phyloP scores from a whole-genome alignment of 768 basidiomycete genomes.

The Pleurotus citrinopileatus region DNA sequence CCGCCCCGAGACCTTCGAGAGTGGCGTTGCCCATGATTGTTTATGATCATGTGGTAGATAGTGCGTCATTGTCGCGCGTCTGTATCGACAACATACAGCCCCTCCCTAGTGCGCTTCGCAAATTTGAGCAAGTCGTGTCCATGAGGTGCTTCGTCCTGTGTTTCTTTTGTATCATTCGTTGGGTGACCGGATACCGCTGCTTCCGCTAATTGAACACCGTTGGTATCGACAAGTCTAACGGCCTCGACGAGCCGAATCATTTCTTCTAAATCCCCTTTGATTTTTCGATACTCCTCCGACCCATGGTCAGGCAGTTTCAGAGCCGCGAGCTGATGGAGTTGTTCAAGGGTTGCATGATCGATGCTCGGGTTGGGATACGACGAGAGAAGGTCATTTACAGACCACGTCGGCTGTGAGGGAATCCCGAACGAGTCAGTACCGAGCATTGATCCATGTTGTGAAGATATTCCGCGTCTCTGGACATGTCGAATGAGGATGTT shows the following conservation, averaged over 20 bases:
- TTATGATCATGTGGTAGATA: neutral
- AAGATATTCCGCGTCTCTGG: neutral
- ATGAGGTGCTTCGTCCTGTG: slow-evolving; percentile 17
- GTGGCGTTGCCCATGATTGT: slow-evolving; percentile 1
- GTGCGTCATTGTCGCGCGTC: slow-evolving; percentile 21
- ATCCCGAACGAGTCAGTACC: slow-evolving; percentile 59
- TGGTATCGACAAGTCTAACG: slow-evolving; percentile 59
- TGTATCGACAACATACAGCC: slow-evolving; percentile 64
- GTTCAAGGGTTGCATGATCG: slow-evolving; percentile 52
- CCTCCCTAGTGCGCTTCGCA: slow-evolving; percentile 47
- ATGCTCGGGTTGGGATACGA: slow-evolving; percentile 73
- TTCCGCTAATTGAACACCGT: slow-evolving; percentile 27
- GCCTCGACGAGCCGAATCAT: slow-evolving; percentile 79
- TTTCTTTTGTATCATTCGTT: slow-evolving; percentile 12
- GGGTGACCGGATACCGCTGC: slow-evolving; percentile 14
- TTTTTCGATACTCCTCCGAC: slow-evolving; percentile 45
- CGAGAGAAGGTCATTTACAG: slow-evolving; percentile 70
- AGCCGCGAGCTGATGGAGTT: slow-evolving; percentile 71
- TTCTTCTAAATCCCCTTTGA: slow-evolving; percentile 64
- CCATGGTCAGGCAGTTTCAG: slow-evolving; percentile 62
- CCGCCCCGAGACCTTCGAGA: neutral
- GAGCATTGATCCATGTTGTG: slow-evolving; percentile 10
- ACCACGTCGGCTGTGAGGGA: slow-evolving; percentile 73
- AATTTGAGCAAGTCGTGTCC: slow-evolving; percentile 48
- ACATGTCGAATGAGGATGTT: neutral